Conservation (phyloP, 2,329 filamentous ascomycete species). For the Colletotrichum brevisporum region DNA sequence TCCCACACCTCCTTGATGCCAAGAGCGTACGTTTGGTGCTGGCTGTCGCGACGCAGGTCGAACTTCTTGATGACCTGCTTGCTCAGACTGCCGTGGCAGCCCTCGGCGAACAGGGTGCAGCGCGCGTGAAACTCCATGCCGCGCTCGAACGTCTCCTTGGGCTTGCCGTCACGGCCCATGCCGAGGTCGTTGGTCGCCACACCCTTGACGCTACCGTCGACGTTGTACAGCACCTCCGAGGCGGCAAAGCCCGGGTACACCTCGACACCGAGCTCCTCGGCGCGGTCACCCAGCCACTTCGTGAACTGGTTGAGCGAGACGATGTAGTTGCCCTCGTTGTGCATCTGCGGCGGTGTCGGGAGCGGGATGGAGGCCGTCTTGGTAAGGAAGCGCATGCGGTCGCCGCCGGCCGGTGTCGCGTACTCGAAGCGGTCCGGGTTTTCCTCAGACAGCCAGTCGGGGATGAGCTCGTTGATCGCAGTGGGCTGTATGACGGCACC, state of each 20-base stretch:
- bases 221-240: slow-evolving; percentile 88
- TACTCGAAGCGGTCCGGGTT: slow-evolving; percentile 91
- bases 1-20: slow-evolving; percentile 99
- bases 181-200: slow-evolving; percentile 97
- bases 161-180: slow-evolving; percentile 82
- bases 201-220: slow-evolving; percentile 90
- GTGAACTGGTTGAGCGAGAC: slow-evolving; percentile 95
- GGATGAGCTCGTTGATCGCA: slow-evolving; percentile 89
- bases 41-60: slow-evolving; percentile 87
- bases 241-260: slow-evolving; percentile 97
- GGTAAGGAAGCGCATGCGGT: slow-evolving; percentile 96
- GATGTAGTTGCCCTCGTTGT: slow-evolving; percentile 98
- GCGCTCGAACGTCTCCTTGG: slow-evolving; percentile 92
- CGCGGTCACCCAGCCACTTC: slow-evolving; percentile 95
- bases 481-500: slow-evolving; percentile 95
- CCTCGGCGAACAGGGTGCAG: slow-evolving; percentile 92
- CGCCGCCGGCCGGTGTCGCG: slow-evolving; percentile 84
- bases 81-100: slow-evolving; percentile 93
- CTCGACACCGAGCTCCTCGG: slow-evolving; percentile 97
- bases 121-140: slow-evolving; percentile 98
- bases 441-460: slow-evolving; percentile 91
- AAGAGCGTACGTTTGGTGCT: slow-evolving; percentile 95
- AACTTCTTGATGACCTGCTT: slow-evolving; percentile 97
- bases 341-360: slow-evolving; percentile 95
- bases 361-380: slow-evolving; percentile 83